Percentiles rank a stretch among this genome's conserved stretches.
Evolutionary conservation across 805 yeast genomes (phyloP).

Genomic region (Clavispora phyllophila): DNA sequence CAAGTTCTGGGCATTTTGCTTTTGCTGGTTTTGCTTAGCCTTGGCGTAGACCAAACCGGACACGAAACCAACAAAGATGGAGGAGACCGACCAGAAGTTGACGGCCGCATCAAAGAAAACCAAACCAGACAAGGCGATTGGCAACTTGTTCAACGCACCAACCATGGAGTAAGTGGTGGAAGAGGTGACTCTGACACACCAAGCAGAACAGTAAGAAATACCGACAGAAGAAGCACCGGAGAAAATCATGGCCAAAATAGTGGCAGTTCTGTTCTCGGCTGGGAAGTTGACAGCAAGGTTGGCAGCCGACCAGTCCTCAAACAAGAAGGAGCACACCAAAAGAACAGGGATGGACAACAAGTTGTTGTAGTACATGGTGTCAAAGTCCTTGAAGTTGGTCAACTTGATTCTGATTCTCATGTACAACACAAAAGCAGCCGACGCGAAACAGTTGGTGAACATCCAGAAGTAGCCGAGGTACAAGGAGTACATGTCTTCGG

Average conservation of each 20-base stretch:
- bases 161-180: slow-evolving; percentile 99
- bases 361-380: slow-evolving; percentile 96
- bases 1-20: slow-evolving; percentile 30
- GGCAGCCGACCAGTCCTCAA: slow-evolving; percentile 90
- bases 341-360: slow-evolving; percentile 88
- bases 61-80: slow-evolving; percentile 87
- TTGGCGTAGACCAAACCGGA: slow-evolving; percentile 96
- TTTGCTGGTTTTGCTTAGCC: slow-evolving; percentile 87
- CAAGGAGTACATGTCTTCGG: slow-evolving; percentile 41
- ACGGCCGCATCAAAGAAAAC: slow-evolving; percentile 92
- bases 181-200: slow-evolving; percentile 99
- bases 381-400: slow-evolving; percentile 94
- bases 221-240: slow-evolving; percentile 95
- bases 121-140: slow-evolving; percentile 93
- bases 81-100: slow-evolving; percentile 85
- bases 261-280: slow-evolving; percentile 56
- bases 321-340: slow-evolving; percentile 62
- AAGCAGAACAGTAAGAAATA: slow-evolving; percentile 97
- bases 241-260: slow-evolving; percentile 77
- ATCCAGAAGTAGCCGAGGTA: slow-evolving; percentile 91
- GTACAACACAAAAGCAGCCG: slow-evolving; percentile 87
- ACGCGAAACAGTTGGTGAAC: slow-evolving; percentile 89
- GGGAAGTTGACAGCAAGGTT: slow-evolving; percentile 81
- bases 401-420: slow-evolving; percentile 98
- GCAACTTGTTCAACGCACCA: slow-evolving; percentile 97